phyloP scores from a whole-genome alignment of 495 filamentous ascomycete species.

The Trichocladium uniseriatum region DNA sequence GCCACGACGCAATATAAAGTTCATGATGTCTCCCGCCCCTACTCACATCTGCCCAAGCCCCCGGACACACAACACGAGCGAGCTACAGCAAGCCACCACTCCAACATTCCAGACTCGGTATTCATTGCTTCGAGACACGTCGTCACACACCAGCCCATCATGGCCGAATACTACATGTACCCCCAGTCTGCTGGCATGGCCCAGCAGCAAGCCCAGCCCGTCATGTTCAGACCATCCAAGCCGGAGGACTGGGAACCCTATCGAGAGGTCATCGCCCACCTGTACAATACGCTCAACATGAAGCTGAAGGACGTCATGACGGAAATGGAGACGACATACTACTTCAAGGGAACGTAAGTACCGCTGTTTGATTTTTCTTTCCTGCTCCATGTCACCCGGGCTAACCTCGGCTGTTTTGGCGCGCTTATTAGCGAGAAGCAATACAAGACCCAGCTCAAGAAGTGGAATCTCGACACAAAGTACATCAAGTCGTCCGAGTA shows the following conservation, averaged over 20 bases:
- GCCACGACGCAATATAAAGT: conserved; percentile 6
- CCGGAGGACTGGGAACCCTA: conserved; percentile 33
- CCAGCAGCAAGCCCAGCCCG: conserved; percentile 1
- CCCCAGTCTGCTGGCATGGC: not conserved
- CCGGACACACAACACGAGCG: not conserved
- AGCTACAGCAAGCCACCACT: not conserved
- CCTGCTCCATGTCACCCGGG: not conserved
- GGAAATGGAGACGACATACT: conserved; percentile 22
- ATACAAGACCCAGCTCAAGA: conserved; percentile 33
- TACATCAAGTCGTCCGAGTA: conserved; percentile 32
- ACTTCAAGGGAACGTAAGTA: conserved; percentile 31
- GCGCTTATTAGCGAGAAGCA: conserved; percentile 25
- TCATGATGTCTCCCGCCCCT: not conserved
- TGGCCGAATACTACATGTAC: conserved; percentile 11
- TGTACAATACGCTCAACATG: conserved; percentile 29
- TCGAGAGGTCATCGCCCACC: conserved; percentile 25
- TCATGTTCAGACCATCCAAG: conserved; percentile 23
- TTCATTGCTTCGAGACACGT: no score
- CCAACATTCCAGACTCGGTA: not conserved
- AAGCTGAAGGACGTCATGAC: conserved; percentile 31
- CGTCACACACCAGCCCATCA: not conserved
- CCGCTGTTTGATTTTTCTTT: no score
- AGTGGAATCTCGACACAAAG: conserved; percentile 34
- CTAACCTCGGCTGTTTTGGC: no score
- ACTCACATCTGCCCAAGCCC: not conserved